A percentile compares a stretch with the other conserved stretches of the same genome.
These are phyloP conservation scores for Flaveria linearis DNA, from an alignment of 129 eudicot species.

Conservation along the genomic window DNA sequence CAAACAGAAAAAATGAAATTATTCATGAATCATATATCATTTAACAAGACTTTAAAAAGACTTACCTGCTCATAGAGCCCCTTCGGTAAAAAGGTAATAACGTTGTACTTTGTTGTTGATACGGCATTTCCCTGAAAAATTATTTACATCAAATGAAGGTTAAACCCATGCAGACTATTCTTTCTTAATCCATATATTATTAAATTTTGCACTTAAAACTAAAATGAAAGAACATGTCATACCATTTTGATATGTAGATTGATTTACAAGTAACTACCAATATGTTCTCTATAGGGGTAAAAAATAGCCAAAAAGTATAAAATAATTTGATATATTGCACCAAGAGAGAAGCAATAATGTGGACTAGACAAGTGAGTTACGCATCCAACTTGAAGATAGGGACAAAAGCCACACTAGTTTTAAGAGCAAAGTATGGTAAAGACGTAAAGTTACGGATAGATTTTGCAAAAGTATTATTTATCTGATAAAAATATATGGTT, in stretches of 20 bases:
- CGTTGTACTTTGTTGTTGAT: conserved; percentile 95
- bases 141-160: conserved; percentile 9
- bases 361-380: conserved; percentile 5
- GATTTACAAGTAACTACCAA: conserved; percentile 1
- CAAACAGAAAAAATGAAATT: not conserved
- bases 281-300: not conserved
- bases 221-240: conserved; percentile 11
- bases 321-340: conserved; percentile 9
- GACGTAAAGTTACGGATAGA: not conserved
- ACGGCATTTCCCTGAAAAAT: conserved; percentile 85
- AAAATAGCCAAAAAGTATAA: not conserved
- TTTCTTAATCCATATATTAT: conserved; percentile 14
- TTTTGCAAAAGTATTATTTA: not conserved
- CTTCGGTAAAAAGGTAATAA: conserved; percentile 83
- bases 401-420: not conserved
- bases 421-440: not conserved
- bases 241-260: conserved; percentile 12
- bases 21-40: conserved; percentile 7
- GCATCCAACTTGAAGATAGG: not conserved
- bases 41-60: conserved; percentile 21
- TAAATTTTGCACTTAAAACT: not conserved
- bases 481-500: not conserved
- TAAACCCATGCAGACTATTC: conserved; percentile 13
- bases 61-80: conserved; percentile 95
- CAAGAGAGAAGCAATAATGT: conserved; percentile 16